phyloP scores from a whole-genome alignment of 148 eudicot species.

The Dianthus caryophyllus region DNA sequence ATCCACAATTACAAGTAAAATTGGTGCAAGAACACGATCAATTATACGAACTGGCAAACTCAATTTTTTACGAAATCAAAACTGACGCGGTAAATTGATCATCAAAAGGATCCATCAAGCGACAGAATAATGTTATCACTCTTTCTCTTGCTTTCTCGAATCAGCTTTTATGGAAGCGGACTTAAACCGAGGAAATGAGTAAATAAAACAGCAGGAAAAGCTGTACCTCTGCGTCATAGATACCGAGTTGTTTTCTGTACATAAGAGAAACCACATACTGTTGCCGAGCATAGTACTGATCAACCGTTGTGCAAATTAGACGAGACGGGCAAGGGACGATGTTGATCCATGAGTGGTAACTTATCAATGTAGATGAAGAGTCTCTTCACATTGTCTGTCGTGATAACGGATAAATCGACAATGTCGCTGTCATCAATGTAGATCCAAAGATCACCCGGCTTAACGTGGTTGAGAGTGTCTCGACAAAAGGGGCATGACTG shows the following conservation, averaged over 20 bases:
- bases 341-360: conserved; percentile 61
- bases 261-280: conserved; percentile 6
- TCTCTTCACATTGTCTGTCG: conserved; percentile 56
- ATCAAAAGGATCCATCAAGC: background rate
- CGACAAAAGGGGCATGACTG: conserved; percentile 92
- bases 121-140: too few species aligned
- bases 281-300: background rate
- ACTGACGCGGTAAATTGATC: too few species aligned
- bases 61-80: too few species aligned
- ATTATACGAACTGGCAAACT: too few species aligned
- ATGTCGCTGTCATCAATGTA: conserved; percentile 54
- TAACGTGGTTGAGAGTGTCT: conserved; percentile 57
- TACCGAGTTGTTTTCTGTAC: conserved; percentile 17
- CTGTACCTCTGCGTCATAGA: conserved; percentile 5
- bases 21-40: too few species aligned
- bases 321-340: conserved; percentile 37
- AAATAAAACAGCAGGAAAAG: background rate
- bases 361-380: conserved; percentile 58
- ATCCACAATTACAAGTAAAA: too few species aligned
- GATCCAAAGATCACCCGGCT: conserved; percentile 85
- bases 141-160: background rate
- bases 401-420: conserved; percentile 41
- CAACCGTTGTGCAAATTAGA: conserved; percentile 30
- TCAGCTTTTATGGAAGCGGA: background rate
- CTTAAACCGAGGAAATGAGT: background rate